Conservation (phyloP, 2,329 filamentous ascomycete species). For the Orbilia ellipsospora region DNA sequence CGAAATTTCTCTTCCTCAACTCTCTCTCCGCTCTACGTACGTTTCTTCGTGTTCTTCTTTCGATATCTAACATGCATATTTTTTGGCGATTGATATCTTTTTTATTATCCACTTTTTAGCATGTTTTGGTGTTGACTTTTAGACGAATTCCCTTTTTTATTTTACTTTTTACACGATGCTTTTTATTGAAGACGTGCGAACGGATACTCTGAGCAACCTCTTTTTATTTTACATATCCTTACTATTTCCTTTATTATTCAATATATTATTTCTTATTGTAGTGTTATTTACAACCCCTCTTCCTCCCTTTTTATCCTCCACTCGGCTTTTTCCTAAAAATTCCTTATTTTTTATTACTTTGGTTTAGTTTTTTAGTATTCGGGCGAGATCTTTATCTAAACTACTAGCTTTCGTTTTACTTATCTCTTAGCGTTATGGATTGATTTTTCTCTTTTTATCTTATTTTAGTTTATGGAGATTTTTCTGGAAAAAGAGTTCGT, state of each 20-base stretch:
- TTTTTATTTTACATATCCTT: conserved; percentile 20
- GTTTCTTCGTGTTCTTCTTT: conserved; percentile 8
- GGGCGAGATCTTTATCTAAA: background rate
- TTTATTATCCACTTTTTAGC: conserved; percentile 35
- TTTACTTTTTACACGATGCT: conserved; percentile 19
- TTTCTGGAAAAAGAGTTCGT: no score
- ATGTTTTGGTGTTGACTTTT: conserved; percentile 54
- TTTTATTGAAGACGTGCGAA: conserved; percentile 33
- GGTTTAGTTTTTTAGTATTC: background rate
- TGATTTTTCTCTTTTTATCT: no score
- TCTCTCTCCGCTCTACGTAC: conserved; percentile 11
- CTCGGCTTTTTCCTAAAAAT: background rate
- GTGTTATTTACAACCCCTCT: background rate
- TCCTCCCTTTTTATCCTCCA: background rate
- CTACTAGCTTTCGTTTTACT: no score
- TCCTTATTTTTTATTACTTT: no score
- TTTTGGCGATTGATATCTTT: conserved; percentile 39
- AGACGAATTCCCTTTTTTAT: conserved; percentile 35
- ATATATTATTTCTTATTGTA: conserved; percentile 2
- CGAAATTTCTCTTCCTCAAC: conserved; percentile 5
- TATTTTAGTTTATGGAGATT: no score
- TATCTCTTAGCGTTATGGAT: no score
- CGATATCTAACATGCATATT: conserved; percentile 28
- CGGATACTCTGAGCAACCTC: conserved; percentile 20
- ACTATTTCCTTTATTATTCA: conserved; percentile 9